Evolutionary conservation across 2,329 filamentous ascomycete genomes (phyloP).

Genomic region (Periglandula ipomoeae): DNA sequence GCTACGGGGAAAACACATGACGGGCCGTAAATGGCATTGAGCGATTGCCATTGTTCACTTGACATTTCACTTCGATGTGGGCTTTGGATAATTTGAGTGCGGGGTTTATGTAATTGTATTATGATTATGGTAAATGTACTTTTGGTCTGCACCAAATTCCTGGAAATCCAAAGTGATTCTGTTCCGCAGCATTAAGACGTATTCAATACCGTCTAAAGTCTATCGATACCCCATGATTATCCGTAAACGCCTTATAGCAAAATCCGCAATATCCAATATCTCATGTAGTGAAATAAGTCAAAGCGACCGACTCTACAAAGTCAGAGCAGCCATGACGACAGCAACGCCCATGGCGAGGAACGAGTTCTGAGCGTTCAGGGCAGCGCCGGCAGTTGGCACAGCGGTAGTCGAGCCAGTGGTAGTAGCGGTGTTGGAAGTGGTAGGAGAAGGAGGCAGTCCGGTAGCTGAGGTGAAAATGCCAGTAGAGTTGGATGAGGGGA

Average conservation of each 20-base stretch:
- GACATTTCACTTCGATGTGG: too few species aligned
- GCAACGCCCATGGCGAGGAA: conserved; percentile 9
- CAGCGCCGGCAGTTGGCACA: conserved; percentile 3
- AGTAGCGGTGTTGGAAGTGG: background rate
- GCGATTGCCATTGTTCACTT: too few species aligned
- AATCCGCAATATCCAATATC: background rate
- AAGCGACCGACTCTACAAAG: conserved; percentile 4
- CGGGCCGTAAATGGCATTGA: too few species aligned
- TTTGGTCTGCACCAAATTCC: background rate
- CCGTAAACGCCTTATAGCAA: background rate
- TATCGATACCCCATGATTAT: background rate
- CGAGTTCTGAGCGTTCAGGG: conserved; percentile 6
- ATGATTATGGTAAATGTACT: background rate
- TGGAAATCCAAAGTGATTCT: background rate
- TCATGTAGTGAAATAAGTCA: too few species aligned
- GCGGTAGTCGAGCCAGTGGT: too few species aligned
- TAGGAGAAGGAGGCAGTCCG: conserved; percentile 1
- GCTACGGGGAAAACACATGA: too few species aligned
- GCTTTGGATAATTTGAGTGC: too few species aligned
- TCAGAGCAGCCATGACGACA: conserved; percentile 7
- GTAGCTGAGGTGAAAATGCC: conserved; percentile 1
- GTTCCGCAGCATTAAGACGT: background rate
- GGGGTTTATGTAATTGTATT: too few species aligned
- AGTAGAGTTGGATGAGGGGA: conserved; percentile 2
- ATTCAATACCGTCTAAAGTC: background rate